Evolutionary conservation across 2,329 filamentous ascomycete species (phyloP), one percentile per base, ranked within the genome.

Genomic region (Tolypocladium capitatum): DNA sequence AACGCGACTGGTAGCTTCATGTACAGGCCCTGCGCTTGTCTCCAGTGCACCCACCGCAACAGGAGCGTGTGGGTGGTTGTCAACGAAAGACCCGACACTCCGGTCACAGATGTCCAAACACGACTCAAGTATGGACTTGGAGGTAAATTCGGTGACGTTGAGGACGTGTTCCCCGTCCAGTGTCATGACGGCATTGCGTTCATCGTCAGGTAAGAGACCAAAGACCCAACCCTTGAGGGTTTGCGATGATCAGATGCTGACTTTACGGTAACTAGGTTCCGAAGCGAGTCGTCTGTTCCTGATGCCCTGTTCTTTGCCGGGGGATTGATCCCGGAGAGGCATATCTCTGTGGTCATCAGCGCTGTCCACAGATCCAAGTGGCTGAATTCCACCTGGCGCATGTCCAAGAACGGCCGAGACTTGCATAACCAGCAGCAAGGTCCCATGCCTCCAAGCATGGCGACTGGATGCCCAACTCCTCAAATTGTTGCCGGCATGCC

Each of bases 361-460:
- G 58, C 64, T 4, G 53, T 56, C 6, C 40, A 59, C 43, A 54
- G 60, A 27, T 65, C 62, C 2, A 66, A 64, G 49, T 66, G 64
- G 64, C 48, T 55, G 27, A 46, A 47, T 10, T 16, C 13, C 27
- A 38, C 50, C 10, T 53, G 46, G 35, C 45, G 16, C 10, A n/a
- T 33, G 38, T 4, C 36, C 16, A 7, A n/a, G 14, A 27, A 32
- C 16, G 16, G 7, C 33, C 14, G 32, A 18, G 33, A n/a, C 16
- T 8, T 36, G 16, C 35, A 43, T 30, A 34, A 16, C 16, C 44
- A n/a, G 18, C 32, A 28, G 2, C 38, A 30, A 30, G n/a, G 20
- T 16, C 35, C 30, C 9, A 3, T 27, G 11, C 9, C 30, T 18
- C 20, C 31, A 14, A 38, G 14, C 27, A 24, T 47, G 35, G 9